These are phyloP conservation scores for Exidia glandulosa DNA, from an alignment of 768 basidiomycete genomes.

Conservation along the genomic window DNA sequence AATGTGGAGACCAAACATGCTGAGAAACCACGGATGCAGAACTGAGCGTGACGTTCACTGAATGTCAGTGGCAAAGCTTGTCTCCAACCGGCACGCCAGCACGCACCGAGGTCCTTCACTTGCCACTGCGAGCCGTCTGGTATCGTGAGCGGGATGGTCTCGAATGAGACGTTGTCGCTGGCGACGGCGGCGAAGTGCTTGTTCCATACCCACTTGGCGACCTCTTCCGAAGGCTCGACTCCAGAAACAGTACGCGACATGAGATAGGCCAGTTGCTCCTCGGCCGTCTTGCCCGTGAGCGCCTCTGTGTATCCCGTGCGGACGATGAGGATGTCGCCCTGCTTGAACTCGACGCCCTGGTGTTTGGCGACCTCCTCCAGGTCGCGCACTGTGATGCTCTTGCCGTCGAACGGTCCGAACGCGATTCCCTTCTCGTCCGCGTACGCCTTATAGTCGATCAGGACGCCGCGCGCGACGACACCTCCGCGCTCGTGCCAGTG, in stretches of 20 bases:
- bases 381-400: constrained; percentile 40
- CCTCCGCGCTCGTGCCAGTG: constrained; percentile 13
- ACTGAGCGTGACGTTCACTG: background rate
- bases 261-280: background rate
- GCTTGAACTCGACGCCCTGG: constrained; percentile 47
- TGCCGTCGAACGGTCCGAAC: constrained; percentile 53
- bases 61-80: constrained; percentile 3
- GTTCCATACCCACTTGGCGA: constrained; percentile 32
- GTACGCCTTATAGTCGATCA: constrained; percentile 51
- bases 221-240: constrained; percentile 5
- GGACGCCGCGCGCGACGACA: constrained; percentile 56
- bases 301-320: constrained; percentile 49
- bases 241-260: constrained; percentile 28
- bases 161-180: constrained; percentile 55
- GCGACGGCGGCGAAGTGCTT: constrained; percentile 64
- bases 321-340: constrained; percentile 49
- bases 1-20: constrained; percentile 66
- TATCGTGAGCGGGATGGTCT: constrained; percentile 26
- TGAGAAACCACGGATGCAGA: constrained; percentile 13
- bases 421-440: constrained; percentile 26
- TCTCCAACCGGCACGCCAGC: background rate
- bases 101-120: constrained; percentile 2
- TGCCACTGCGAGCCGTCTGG: constrained; percentile 1
- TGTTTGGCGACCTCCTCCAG: constrained; percentile 47
- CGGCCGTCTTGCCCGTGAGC: background rate